A percentile compares a stretch with the other conserved stretches of the same genome.
These are phyloP conservation scores for Pyrus communis DNA, from an alignment of 306 rosid genomes.

Conservation along the genomic window DNA sequence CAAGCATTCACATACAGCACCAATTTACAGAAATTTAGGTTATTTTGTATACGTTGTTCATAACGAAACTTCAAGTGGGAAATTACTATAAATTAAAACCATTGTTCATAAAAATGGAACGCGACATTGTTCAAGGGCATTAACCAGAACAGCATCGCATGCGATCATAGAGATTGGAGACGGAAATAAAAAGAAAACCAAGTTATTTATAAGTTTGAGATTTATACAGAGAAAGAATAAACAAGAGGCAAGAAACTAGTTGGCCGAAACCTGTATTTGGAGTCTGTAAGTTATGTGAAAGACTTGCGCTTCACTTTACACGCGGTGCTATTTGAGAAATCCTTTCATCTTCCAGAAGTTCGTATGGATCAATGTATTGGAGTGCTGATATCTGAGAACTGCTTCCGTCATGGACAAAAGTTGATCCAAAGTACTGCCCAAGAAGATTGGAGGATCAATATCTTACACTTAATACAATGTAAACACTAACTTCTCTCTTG, in stretches of 20 bases:
- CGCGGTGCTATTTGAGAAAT: constrained; percentile 72
- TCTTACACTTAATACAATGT: not conserved
- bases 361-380: constrained; percentile 78
- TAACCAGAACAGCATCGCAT: not conserved
- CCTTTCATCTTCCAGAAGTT: constrained; percentile 85
- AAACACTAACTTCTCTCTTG: not conserved
- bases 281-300: not conserved
- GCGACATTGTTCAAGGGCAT: not conserved
- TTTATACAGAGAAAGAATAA: constrained; percentile 12
- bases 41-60: not conserved
- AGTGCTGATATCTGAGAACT: constrained; percentile 51
- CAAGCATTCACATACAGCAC: too few species aligned
- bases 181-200: constrained; percentile 15
- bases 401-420: constrained; percentile 70
- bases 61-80: not conserved
- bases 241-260: constrained; percentile 9
- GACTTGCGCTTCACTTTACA: constrained; percentile 38
- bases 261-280: constrained; percentile 4
- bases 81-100: not conserved
- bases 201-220: not conserved
- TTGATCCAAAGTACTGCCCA: constrained; percentile 77
- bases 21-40: too few species aligned
- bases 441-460: constrained; percentile 1
- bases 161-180: constrained; percentile 16
- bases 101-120: not conserved